Evolutionary conservation across 176 grass and related monocot species (phyloP), one percentile per base, ranked within the genome.

Genomic region (Phoenix dactylifera): DNA sequence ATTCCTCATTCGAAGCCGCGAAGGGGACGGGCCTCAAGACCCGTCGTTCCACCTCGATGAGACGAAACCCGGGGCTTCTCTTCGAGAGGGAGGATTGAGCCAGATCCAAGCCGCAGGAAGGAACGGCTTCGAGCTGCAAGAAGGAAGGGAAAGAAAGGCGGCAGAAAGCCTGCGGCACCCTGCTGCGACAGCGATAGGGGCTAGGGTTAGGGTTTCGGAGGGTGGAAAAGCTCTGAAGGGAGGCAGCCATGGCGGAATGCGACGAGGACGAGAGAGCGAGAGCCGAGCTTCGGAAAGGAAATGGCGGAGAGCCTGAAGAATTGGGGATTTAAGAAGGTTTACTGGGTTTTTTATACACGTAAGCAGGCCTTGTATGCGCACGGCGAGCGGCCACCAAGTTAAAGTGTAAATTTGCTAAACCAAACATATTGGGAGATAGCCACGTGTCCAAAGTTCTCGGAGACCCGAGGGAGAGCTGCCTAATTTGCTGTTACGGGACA

Each of bases 1-100:
- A 32, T 63, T 73, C 70, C 59, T 63, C 70, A 20, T 25, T 14
- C 18, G 70, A 44, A 32, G 70, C 51, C 12, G 59, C 70, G 49
- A 63, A 51, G 50, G 59, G 19, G 16, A 63, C 18, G 4, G 62
- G 3, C 50, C n/a, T 53, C 25, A 14, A 28, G 39, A 17, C 20
- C 20, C 20, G 19, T 24, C 28, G 50, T 10, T 62, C 51, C 39
- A n/a, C 18, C 3, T 19, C 1, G 17, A 54, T n/a, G 50, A 62
- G 16, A 4, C 49, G 70, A 54, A 30, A 30, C 20, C 35, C 35
- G 35, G 35, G 35, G 35, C 35, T 44, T 39, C 23, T 49, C 5
- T 16, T 51, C 24, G 14, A 23, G 25, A 62, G 50, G 26, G 12
- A 26, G 17, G 50, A 54, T 23, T 22, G 28, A 20, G 24, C 25